Evolutionary conservation across 495 filamentous ascomycete species (phyloP).

Genomic region (Podospora tetraspora): DNA sequence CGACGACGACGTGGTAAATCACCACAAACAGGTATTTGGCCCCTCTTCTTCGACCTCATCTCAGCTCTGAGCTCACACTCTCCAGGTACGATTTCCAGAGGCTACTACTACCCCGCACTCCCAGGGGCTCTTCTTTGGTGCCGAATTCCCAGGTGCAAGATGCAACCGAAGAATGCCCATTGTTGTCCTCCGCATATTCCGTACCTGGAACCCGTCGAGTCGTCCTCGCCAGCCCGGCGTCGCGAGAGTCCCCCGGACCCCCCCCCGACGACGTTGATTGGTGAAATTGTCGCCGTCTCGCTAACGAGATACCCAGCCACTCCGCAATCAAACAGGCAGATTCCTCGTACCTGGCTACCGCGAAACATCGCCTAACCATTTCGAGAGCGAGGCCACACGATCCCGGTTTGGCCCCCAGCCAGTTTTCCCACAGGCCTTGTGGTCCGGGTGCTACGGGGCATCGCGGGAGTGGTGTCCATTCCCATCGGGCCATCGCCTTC

Average conservation of each 20-base stretch:
- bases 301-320: conserved; percentile 17
- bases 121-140: background rate
- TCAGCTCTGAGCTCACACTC: background rate
- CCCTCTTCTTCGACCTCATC: background rate
- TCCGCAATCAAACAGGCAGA: background rate
- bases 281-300: background rate
- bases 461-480: conserved; percentile 13
- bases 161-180: background rate
- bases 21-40: background rate
- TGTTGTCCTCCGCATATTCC: background rate
- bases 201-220: background rate
- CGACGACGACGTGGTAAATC: background rate
- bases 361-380: conserved; percentile 24
- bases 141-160: background rate
- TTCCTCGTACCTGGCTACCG: conserved; percentile 21
- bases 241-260: background rate
- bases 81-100: background rate
- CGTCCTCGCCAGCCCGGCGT: background rate
- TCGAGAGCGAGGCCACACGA: conserved; percentile 2
- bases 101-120: background rate
- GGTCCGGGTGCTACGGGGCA: conserved; percentile 5
- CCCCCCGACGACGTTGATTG: background rate
- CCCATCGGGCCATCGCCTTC: conserved; percentile 12
- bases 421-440: conserved; percentile 16
- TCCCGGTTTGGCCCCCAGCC: background rate